Base-by-base conservation (phyloP, 768 basidiomycete genomes). In the Amanita thiersii region DNA sequence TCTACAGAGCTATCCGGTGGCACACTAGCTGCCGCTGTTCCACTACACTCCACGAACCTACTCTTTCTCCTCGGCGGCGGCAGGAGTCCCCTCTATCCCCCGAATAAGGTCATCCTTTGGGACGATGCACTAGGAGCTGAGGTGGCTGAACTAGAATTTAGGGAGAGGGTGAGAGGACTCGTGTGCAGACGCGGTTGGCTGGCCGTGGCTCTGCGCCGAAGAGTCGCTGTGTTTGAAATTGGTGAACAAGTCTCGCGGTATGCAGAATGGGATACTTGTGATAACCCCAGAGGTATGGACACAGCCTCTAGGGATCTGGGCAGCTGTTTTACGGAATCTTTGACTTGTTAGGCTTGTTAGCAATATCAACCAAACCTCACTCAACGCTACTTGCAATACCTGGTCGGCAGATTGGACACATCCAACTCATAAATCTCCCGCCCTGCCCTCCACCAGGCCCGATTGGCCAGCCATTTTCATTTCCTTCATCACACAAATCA, bases 91-190 rank as follows among this genome's bases (percentile, higher is more conserved):
- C 73, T 83, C 7, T 93, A 91, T 61, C 86, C 91, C 20, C 86
- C 84, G 20, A 93, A 93, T 63, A 93, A 94, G 65, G 86, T 92
- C 40, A 70, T 93, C 49, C 58, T 94, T 40, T 93, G 88, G 88
- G 85, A 93, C 59, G 89, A 89, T 61, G 73, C 71, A 2, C 62
- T 74, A 3, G 77, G 76, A n/a, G 65, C 66, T 46, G 86, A 91
- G 56, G 83, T 89, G 37, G 87, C 86, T 26, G 88, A 92, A 58
- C 72, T 93, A 45, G 89, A 92, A 62, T 93, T 94, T 55, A 72
- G 85, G 52, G 90, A 91, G 61, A 69, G 72, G 44, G 88, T 90
- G 1, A 70, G 85, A 44, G 87, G 87, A 0, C 59, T 91, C 36
- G 80, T 81, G 3, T 88, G 86, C 55, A 68, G 88, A 46, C 71